Conservation (phyloP, 768 basidiomycete species). For the Dioszegia crocea region DNA sequence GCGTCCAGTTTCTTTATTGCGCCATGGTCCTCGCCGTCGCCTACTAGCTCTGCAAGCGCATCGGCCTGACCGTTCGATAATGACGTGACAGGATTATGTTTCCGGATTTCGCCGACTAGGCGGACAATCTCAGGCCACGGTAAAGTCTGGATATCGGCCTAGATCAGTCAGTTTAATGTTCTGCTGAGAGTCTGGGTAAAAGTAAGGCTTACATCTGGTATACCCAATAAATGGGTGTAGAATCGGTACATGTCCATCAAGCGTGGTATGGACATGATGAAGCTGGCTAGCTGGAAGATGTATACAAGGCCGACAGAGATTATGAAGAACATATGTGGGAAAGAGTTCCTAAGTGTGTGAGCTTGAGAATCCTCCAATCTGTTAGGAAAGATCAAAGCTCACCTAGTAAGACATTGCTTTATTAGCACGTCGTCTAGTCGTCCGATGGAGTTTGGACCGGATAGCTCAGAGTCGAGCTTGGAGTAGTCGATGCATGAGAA, state of each 20-base stretch:
- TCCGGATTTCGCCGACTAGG: conserved; percentile 79
- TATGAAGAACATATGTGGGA: conserved; percentile 42
- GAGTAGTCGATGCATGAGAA: conserved; percentile 92
- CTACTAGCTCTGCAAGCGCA: conserved; percentile 55
- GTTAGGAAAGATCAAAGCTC: background rate
- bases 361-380: background rate
- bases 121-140: conserved; percentile 94
- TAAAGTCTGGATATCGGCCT: conserved; percentile 97
- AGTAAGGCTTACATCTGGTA: conserved; percentile 72
- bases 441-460: conserved; percentile 56
- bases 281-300: conserved; percentile 77
- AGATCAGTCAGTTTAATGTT: conserved; percentile 11
- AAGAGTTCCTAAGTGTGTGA: conserved; percentile 26
- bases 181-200: background rate
- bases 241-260: conserved; percentile 93
- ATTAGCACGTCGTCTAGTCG: conserved; percentile 78
- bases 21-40: conserved; percentile 52
- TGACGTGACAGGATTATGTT: conserved; percentile 88
- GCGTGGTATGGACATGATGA: conserved; percentile 67
- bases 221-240: conserved; percentile 85
- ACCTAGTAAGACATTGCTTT: conserved; percentile 78
- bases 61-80: conserved; percentile 47
- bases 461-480: conserved; percentile 57
- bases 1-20: conserved; percentile 74
- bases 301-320: conserved; percentile 80